Conservation (phyloP, 1,284 basidiomycete species). For the Sparassis latifolia region DNA sequence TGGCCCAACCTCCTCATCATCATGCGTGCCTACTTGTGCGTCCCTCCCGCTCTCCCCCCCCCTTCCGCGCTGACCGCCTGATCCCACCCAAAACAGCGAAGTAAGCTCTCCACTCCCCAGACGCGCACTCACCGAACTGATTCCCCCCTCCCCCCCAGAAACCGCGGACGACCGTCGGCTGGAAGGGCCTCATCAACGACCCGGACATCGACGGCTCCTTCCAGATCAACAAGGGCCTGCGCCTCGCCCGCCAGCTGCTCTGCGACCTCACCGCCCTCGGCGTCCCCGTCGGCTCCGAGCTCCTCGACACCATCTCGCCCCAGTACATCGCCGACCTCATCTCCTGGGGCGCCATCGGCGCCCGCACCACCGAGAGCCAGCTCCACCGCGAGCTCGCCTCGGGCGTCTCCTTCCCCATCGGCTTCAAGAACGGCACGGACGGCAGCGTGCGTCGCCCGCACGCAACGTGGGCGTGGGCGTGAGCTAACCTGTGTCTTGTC, state of each 20-base stretch:
- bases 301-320: constrained; percentile 91
- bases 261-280: constrained; percentile 87
- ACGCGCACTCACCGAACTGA: constrained; percentile 1
- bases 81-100: constrained; percentile 33
- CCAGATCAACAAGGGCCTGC: constrained; percentile 95
- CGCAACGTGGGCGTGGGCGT: background rate
- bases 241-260: constrained; percentile 82
- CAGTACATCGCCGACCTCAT: constrained; percentile 79
- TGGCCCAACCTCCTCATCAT: constrained; percentile 84
- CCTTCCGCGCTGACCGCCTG: constrained; percentile 7
- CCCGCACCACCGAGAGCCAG: constrained; percentile 92
- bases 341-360: constrained; percentile 97
- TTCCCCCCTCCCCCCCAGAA: constrained; percentile 43
- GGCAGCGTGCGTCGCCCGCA: constrained; percentile 55
- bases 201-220: constrained; percentile 91
- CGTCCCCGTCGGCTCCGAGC: constrained; percentile 90
- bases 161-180: constrained; percentile 84
- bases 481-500: background rate
- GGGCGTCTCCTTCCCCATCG: constrained; percentile 86
- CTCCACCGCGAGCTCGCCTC: constrained; percentile 89
- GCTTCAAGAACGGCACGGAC: constrained; percentile 99
- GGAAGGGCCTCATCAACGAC: constrained; percentile 89
- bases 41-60: constrained; percentile 15
- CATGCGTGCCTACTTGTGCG: constrained; percentile 95
- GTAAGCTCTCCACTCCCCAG: constrained; percentile 22